These are phyloP conservation scores for Paramecium pentaurelia DNA, from an alignment of 73 alveolate genomes.

Conservation along the genomic window DNA sequence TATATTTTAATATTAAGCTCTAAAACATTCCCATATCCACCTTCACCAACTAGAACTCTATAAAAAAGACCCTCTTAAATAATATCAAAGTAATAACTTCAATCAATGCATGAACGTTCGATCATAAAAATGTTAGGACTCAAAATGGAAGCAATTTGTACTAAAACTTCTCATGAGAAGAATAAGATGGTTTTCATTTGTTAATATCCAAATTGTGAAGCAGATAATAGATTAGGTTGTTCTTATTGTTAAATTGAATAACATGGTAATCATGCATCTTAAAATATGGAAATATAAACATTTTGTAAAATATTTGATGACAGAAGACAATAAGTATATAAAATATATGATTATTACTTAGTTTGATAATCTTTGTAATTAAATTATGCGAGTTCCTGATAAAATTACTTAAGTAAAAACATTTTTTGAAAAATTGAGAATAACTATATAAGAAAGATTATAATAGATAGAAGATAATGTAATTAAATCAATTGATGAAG, in stretches of 20 bases:
- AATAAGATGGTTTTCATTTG: conserved; percentile 30
- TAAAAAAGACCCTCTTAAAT: conserved; percentile 2
- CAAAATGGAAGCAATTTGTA: conserved; percentile 15
- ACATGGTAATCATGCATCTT: conserved; percentile 11
- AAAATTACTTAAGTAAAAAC: background rate
- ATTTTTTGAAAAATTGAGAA: background rate
- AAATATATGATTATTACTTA: background rate
- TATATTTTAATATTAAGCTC: background rate
- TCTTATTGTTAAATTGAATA: conserved; percentile 29
- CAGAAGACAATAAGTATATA: background rate
- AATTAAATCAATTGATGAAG: background rate
- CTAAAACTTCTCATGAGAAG: conserved; percentile 26
- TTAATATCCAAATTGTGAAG: background rate
- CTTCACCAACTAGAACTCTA: background rate
- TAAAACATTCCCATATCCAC: background rate
- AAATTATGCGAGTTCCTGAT: background rate
- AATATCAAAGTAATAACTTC: background rate
- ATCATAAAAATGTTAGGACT: conserved; percentile 16
- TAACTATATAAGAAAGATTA: background rate
- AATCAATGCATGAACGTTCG: conserved; percentile 26
- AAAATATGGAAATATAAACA: conserved; percentile 5
- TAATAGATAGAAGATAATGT: background rate
- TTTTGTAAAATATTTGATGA: conserved; percentile 28
- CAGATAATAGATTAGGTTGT: conserved; percentile 41
- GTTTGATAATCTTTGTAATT: background rate